Evolutionary conservation across 805 yeast species (phyloP), one percentile per base, ranked within the genome.

Genomic region (Metschnikowia santaceciliae): DNA sequence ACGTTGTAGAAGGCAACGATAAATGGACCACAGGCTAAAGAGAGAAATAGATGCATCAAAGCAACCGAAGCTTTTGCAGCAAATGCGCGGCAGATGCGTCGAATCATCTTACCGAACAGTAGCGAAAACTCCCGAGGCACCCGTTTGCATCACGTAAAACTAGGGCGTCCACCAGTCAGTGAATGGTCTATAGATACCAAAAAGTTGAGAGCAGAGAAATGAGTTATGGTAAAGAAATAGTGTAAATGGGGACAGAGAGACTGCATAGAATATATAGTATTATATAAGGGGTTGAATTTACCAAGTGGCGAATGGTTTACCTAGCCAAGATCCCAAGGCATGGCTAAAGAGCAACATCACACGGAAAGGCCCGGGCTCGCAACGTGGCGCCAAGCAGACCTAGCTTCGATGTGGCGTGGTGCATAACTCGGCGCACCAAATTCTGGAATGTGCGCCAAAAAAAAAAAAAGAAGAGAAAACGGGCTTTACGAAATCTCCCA

Each of bases 31-130:
- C 35, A 33, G 14, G 35, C 8, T 13, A n/a, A 33, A n/a, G 30
- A 39, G 20, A n/a, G 26, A 17, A 22, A 22, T 6, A 20, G 17
- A 39, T 23, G 42, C 42, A 39, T 23, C 13, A 39, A 13, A 23
- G 43, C 15, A 15, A 26, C 22, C n/a, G 19, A 22, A 22, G 42
- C 10, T 32, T 39, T 23, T 40, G 43, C 43, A 40, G 33, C 19
- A 22, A 11, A 41, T 20, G 26, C 37, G 41, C 38, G 33, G 47
- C 41, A 14, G 19, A 32, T 36, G 52, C 38, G 46, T 32, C 10
- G 38, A 15, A 40, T 20, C 43, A 40, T 30, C 33, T 20, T 15
- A 23, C 7, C 17, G 32, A 14, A n/a, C 11, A 23, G 7, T n/a
- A 36, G 22, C 19, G 20, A 33, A 26, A 26, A 8, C 11, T 26